Evolutionary conservation across 805 yeast genomes (phyloP), one percentile per base, ranked within the genome.

Genomic region (Grigorovia transvaalensis): DNA sequence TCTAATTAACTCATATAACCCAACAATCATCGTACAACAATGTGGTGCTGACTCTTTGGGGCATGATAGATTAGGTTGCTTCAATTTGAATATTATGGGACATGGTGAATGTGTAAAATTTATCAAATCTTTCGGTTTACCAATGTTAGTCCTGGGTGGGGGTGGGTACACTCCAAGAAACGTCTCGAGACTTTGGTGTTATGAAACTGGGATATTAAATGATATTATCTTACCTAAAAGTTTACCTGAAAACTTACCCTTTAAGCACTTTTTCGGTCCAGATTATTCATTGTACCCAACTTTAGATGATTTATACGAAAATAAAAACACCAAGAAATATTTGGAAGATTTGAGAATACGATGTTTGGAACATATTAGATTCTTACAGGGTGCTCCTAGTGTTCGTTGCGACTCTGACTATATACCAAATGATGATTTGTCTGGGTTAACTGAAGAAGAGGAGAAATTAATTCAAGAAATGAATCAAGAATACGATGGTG

Each of bases 121-220:
- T 69, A 88, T 90, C 49, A 86, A 85, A 66, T 77, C 86, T 9
- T 88, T 91, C 64, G 86, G 87, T 47, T 76, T 93, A 17, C 98
- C 99, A 9, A 72, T 88, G 77, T 79, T 93, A 83, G 95, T 93
- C 33, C 76, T 93, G 19, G 99, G 99, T 44, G 99, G 99, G 48
- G 99, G 99, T 59, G 99, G 99, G 19, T 93, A 93, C 71, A 93
- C 99, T 2, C 95, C 95, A 78, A 79, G 97, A 67, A 93, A 93
- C 66, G 99, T 93, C 48, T 88, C 97, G 5, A 75, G 99, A 59
- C 79, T 95, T 12, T 91, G 99, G 98, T 80, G 96, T 1, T 90
- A 77, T 63, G 99, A 93, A 69, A 83, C 96, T 0, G 91, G 96
- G 40, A 75, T 93, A 29, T 76, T 91, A 64, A 84, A 93, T 57